Percentiles rank a stretch among this genome's conserved stretches.
These are phyloP conservation scores for Monosporascus sp. DNA, from an alignment of 2,329 filamentous ascomycete species.

Conservation along the genomic window DNA sequence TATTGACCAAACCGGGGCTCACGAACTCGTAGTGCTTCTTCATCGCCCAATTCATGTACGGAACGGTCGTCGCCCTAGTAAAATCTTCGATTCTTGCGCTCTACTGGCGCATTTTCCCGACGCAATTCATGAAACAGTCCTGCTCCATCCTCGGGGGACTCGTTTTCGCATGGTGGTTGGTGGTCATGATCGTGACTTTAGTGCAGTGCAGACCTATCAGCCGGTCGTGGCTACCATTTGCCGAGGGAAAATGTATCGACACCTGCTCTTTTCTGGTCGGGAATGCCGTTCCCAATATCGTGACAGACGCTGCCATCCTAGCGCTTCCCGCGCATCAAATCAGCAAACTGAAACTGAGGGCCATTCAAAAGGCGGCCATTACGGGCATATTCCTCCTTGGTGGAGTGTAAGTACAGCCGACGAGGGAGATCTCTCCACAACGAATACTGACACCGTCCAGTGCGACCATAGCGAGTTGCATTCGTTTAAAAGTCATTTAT, in stretches of 20 bases:
- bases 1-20: neutral
- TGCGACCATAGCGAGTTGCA: neutral
- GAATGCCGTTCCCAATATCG: neutral
- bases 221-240: neutral
- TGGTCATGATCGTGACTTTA: neutral
- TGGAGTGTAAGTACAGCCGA: neutral
- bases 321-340: neutral
- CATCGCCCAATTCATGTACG: neutral
- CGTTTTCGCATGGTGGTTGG: neutral
- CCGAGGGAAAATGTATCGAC: neutral
- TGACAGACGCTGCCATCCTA: neutral
- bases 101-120: slow-evolving; percentile 1
- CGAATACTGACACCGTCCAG: neutral
- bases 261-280: neutral
- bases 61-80: neutral
- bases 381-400: neutral
- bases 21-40: neutral
- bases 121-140: neutral
- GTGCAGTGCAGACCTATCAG: neutral
- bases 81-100: neutral
- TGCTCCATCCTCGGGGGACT: neutral
- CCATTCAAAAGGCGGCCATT: neutral
- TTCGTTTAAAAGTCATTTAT: neutral
- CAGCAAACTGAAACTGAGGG: neutral
- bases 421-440: neutral